Evolutionary conservation across 257 asterid genomes (phyloP).

Genomic region (Coffea canephora): DNA sequence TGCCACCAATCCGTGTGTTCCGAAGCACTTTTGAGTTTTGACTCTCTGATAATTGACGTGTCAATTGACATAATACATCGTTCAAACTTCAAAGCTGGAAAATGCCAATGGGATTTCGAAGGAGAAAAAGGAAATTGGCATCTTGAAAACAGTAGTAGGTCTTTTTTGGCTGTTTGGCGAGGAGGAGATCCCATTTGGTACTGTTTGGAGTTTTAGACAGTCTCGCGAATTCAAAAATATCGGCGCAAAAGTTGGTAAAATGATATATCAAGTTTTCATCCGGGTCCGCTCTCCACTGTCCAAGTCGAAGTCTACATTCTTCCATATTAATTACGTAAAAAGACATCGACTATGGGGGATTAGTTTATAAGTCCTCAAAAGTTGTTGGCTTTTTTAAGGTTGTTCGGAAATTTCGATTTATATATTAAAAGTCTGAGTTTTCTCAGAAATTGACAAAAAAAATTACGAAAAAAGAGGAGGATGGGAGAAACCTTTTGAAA

Average conservation of each 20-base stretch:
- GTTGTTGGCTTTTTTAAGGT: too few species aligned
- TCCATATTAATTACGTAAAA: neutral
- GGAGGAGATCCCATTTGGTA: neutral
- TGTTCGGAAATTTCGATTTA: too few species aligned
- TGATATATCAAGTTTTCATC: neutral
- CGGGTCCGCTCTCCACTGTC: neutral
- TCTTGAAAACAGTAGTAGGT: neutral
- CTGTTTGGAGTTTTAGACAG: neutral
- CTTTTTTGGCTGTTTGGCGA: constrained; percentile 13
- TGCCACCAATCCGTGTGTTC: neutral
- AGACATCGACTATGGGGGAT: too few species aligned
- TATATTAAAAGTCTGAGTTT: too few species aligned
- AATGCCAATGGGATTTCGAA: neutral
- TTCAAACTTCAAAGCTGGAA: neutral
- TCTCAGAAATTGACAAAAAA: too few species aligned
- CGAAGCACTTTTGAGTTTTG: neutral
- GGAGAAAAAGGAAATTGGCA: neutral
- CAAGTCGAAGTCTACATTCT: neutral
- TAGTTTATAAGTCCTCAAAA: too few species aligned
- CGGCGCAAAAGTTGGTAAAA: constrained; percentile 22
- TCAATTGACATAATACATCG: neutral
- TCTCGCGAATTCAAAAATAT: constrained; percentile 21
- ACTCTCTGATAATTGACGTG: neutral
- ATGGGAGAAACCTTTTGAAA: neutral
- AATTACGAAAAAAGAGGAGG: neutral